Conservation (phyloP, 2,329 filamentous ascomycete species). For the Hypoxylon sp. region DNA sequence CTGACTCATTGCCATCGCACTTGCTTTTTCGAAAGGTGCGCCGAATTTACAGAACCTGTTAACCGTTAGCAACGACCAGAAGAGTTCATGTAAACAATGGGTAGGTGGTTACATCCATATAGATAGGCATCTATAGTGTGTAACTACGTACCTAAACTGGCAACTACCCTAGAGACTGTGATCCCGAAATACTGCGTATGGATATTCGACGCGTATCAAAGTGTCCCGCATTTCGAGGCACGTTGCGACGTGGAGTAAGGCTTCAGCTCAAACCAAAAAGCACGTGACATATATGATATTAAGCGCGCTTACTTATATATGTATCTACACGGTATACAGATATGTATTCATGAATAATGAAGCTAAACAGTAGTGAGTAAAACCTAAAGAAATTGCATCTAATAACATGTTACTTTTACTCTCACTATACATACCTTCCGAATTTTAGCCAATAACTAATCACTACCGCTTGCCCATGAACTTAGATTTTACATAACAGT, state of each 20-base stretch:
- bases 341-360: no score
- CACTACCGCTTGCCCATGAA: no score
- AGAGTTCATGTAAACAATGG: background rate
- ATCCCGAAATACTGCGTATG: background rate
- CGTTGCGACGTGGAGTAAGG: background rate
- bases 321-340: background rate
- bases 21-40: constrained; percentile 5
- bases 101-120: background rate
- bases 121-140: background rate
- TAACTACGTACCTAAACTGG: background rate
- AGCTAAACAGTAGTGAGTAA: no score
- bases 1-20: constrained; percentile 1
- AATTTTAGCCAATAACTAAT: no score
- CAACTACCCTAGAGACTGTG: background rate
- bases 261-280: background rate
- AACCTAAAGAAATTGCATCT: no score
- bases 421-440: no score
- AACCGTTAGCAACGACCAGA: background rate
- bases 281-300: constrained; percentile 1
- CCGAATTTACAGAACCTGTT: constrained; percentile 5
- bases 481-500: no score
- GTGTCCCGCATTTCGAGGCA: constrained; percentile 12
- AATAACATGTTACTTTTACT: no score
- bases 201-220: constrained; percentile 9
- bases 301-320: background rate